Percentiles rank a stretch among this genome's conserved stretches.
Evolutionary conservation across 2,329 filamentous ascomycete genomes (phyloP).

Genomic region (Myotisia sp.): DNA sequence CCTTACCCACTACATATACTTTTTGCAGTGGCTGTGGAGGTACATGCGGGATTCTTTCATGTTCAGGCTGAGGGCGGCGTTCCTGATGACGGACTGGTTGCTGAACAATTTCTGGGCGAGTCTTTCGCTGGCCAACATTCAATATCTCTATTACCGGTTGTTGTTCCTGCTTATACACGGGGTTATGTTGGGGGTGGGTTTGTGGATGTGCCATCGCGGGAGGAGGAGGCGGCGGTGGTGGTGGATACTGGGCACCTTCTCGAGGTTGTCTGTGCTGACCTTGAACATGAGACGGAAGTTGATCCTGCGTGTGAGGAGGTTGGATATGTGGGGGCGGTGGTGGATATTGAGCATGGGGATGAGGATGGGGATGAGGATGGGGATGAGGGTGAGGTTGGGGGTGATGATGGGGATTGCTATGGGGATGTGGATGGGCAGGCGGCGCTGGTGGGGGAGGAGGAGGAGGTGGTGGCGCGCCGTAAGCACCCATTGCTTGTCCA

Average conservation of each 20-base stretch:
- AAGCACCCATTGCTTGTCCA: not conserved
- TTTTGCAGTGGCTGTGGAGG: slow-evolving; percentile 3
- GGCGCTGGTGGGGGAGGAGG: not conserved
- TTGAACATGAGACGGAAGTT: not conserved
- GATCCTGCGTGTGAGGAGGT: not conserved
- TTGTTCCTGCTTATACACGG: not conserved
- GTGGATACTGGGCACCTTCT: too few species aligned
- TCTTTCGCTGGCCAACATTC: not conserved
- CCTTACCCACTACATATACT: too few species aligned
- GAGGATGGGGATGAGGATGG: slow-evolving; percentile 2
- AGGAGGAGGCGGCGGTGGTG: too few species aligned
- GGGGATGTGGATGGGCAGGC: not conserved
- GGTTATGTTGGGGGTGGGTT: not conserved
- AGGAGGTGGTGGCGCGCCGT: not conserved
- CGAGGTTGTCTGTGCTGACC: not conserved
- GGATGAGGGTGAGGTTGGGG: slow-evolving; percentile 1
- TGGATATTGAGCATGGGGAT: slow-evolving; percentile 1
- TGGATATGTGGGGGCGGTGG: not conserved
- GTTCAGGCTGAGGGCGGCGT: slow-evolving; percentile 1
- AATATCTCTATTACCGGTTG: not conserved
- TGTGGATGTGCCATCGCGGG: too few species aligned
- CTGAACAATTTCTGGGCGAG: not conserved
- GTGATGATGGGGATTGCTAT: slow-evolving; percentile 1
- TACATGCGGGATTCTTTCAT: slow-evolving; percentile 5
- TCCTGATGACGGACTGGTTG: not conserved